These are phyloP conservation scores for Panicum virgatum DNA, from an alignment of 202 grass and related monocot species.

Conservation along the genomic window DNA sequence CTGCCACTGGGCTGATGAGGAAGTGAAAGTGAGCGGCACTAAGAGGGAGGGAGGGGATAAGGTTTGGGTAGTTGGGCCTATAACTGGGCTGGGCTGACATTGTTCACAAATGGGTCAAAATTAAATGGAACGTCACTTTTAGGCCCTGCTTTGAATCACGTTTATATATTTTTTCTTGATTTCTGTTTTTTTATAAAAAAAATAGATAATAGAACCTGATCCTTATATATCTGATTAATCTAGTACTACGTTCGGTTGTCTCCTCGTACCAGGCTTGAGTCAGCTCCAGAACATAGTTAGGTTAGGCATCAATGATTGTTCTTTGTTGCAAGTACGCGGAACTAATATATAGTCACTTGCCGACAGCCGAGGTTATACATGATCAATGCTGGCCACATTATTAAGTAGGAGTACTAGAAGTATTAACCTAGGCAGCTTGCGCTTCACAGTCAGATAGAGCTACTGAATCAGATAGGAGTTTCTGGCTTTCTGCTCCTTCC, in stretches of 20 bases:
- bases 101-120: too few species aligned
- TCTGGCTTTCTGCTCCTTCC: neutral
- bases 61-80: too few species aligned
- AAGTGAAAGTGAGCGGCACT: too few species aligned
- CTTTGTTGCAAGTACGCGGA: slow-evolving; percentile 20
- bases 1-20: too few species aligned
- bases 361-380: neutral
- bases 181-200: too few species aligned
- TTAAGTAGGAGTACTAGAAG: neutral
- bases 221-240: too few species aligned
- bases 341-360: slow-evolving; percentile 14
- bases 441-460: neutral
- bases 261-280: neutral
- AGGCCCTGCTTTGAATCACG: too few species aligned
- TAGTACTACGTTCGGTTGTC: too few species aligned
- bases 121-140: too few species aligned
- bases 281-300: neutral
- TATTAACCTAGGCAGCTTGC: neutral
- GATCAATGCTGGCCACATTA: neutral
- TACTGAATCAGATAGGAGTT: neutral
- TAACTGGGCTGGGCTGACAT: too few species aligned
- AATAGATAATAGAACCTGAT: neutral
- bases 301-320: neutral
- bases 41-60: too few species aligned
- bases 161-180: too few species aligned